Evolutionary conservation across 768 basidiomycete species (phyloP), one percentile per base, ranked within the genome.

Genomic region (Pholiota microspora): DNA sequence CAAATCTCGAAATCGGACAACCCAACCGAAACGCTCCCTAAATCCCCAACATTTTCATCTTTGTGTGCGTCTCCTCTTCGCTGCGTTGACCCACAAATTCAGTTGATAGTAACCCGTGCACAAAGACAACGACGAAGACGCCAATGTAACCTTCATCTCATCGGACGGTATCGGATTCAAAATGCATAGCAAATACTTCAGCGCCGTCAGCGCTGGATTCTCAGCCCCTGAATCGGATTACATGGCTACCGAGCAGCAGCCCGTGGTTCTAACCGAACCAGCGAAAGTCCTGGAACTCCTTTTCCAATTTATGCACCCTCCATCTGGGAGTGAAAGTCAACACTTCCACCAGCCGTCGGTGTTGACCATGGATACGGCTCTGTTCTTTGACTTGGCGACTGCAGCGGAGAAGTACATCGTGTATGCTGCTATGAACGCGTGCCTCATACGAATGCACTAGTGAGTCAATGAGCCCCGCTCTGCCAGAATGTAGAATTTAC

Each of bases 331-430:
- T 27, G 18, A 38, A 2, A 27, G 18, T 12, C 18, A 44, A 5
- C n/a, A 51, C 2, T 51, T 21, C 18, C 52, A 45, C 9, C 53
- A 58, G 34, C 57, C 57, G 9, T 49, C 35, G 7, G 52, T 58
- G 28, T 4, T 42, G n/a, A 16, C 31, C 2, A 27, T 54, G 25
- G 47, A 45, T 2, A 58, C 55, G 24, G 27, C 56, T 3, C 23
- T 53, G 0, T 45, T 66, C 15, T 51, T 50, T 25, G 0, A 32
- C 6, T 36, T 67, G 10, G 60, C 61, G 3, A 64, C 65, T 46
- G 66, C 66, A 4, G 66, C 62, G 9, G 61, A 67, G 47, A 65
- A 64, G 35, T 67, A 67, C 31, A 49, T 45, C 6, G 60, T 64
- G 9, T 67, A 57, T 48, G 53, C 54, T 13, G 64, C 66, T 29